phyloP scores from a whole-genome alignment of 2,329 filamentous ascomycete genomes.

The Aschersonia sp. region DNA sequence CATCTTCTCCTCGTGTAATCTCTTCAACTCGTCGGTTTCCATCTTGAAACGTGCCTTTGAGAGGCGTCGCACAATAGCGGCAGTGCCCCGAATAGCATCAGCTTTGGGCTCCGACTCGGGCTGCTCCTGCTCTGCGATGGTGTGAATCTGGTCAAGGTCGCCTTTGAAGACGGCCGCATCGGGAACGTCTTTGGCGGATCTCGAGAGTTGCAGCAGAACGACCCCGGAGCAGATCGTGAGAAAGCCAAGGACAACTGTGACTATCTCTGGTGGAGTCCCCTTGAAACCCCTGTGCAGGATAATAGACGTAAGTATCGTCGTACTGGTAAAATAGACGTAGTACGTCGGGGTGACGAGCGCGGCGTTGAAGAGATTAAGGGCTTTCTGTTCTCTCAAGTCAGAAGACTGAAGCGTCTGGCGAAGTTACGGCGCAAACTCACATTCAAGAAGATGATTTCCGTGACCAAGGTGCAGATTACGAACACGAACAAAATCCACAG shows the following conservation, averaged over 20 bases:
- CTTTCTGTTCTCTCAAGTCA: slow-evolving; percentile 54
- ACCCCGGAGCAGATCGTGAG: slow-evolving; percentile 88
- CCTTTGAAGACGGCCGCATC: slow-evolving; percentile 85
- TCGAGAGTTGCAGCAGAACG: slow-evolving; percentile 86
- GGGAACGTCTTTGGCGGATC: slow-evolving; percentile 93
- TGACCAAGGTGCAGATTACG: slow-evolving; percentile 74
- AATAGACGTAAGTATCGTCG: slow-evolving; percentile 86
- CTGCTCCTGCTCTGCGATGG: slow-evolving; percentile 87
- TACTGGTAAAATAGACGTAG: slow-evolving; percentile 95
- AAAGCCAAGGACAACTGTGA: slow-evolving; percentile 87
- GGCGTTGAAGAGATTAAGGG: slow-evolving; percentile 90
- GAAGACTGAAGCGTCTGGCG: background rate
- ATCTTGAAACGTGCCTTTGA: slow-evolving; percentile 62
- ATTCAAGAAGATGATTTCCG: slow-evolving; percentile 91
- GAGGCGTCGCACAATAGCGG: slow-evolving; percentile 72
- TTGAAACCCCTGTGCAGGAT: slow-evolving; percentile 91
- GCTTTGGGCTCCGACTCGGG: slow-evolving; percentile 94
- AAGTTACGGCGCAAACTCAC: slow-evolving; percentile 35
- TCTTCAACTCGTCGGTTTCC: slow-evolving; percentile 65
- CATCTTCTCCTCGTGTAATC: slow-evolving; percentile 64
- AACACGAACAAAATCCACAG: slow-evolving; percentile 84
- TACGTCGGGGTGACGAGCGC: slow-evolving; percentile 95
- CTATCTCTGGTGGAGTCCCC: slow-evolving; percentile 63
- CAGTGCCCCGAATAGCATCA: slow-evolving; percentile 83
- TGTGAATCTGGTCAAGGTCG: slow-evolving; percentile 87